These are phyloP conservation scores for Venturia aucupariae DNA, from an alignment of 2,329 filamentous ascomycete genomes.

Conservation along the genomic window DNA sequence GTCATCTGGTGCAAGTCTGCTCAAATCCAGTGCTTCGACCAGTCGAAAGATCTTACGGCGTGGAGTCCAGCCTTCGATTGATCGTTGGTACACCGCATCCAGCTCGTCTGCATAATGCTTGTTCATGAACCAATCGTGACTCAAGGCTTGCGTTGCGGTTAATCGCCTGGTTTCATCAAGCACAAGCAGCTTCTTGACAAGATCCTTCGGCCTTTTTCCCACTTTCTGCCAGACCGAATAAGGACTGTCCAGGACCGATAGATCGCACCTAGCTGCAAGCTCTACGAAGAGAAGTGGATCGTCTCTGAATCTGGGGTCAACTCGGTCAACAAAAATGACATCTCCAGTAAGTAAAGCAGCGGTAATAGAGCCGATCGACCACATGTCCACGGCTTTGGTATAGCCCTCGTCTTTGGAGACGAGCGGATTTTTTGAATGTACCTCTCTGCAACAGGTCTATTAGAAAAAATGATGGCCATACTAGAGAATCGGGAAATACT, in stretches of 20 bases:
- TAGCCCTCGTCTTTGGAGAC: conserved; percentile 34
- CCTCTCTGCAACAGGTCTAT: conserved; percentile 22
- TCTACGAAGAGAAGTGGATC: conserved; percentile 24
- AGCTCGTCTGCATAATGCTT: conserved; percentile 38
- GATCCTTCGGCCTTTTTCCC: conserved; percentile 39
- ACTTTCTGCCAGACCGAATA: conserved; percentile 35
- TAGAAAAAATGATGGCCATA: neutral
- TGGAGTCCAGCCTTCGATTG: conserved; percentile 43
- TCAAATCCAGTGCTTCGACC: conserved; percentile 12
- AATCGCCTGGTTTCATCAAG: conserved; percentile 42
- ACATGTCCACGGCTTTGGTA: conserved; percentile 51
- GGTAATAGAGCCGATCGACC: conserved; percentile 50
- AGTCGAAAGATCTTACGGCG: conserved; percentile 15
- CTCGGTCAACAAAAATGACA: conserved; percentile 35
- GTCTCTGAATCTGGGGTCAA: conserved; percentile 22
- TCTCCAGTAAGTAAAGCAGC: conserved; percentile 43
- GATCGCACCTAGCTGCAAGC: conserved; percentile 32
- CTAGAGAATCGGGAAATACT: conserved; percentile 23
- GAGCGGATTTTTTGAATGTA: conserved; percentile 23
- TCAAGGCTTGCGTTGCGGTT: conserved; percentile 44
- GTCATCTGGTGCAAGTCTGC: neutral
- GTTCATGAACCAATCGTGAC: conserved; percentile 49
- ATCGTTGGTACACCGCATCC: conserved; percentile 40
- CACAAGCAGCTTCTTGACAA: conserved; percentile 43
- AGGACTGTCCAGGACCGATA: conserved; percentile 34